Evolutionary conservation across 2,329 filamentous ascomycete species (phyloP).

Genomic region (Ophiostoma montium): DNA sequence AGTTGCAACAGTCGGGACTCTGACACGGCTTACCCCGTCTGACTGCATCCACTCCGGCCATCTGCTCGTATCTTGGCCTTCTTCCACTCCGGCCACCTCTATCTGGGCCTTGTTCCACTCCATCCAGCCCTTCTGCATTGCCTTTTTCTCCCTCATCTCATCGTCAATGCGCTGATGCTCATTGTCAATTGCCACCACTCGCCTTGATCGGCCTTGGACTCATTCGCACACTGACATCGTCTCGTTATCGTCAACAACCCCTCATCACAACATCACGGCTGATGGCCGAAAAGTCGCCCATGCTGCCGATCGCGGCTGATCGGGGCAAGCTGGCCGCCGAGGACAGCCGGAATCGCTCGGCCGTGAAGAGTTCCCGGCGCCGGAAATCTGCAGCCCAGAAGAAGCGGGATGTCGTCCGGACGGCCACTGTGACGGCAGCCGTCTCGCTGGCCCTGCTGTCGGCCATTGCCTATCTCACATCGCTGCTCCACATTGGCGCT

Average conservation of each 20-base stretch:
- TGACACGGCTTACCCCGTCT: background rate
- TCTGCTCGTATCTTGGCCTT: too few relatives aligned
- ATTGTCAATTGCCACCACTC: too few relatives aligned
- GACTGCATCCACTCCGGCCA: background rate
- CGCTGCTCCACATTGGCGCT: background rate
- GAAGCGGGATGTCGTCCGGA: background rate
- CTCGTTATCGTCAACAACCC: background rate
- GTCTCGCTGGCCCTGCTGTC: conserved; percentile 4
- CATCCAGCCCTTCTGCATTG: background rate
- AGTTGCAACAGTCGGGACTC: conserved; percentile 5
- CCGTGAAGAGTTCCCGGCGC: background rate
- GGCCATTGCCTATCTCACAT: conserved; percentile 2
- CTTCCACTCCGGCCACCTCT: too few relatives aligned
- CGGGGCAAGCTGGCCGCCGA: conserved; percentile 7
- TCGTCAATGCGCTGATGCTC: background rate
- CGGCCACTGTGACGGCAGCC: background rate
- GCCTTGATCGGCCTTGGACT: background rate
- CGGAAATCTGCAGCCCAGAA: background rate
- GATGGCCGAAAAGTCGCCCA: conserved; percentile 44
- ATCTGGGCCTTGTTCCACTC: too few relatives aligned
- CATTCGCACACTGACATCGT: background rate
- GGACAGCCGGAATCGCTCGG: background rate
- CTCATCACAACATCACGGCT: background rate
- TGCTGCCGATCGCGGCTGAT: conserved; percentile 19
- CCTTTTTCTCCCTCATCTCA: background rate